Evolutionary conservation across 2,329 filamentous ascomycete genomes (phyloP), one percentile per base, ranked within the genome.

Genomic region (Exophiala spinifera): DNA sequence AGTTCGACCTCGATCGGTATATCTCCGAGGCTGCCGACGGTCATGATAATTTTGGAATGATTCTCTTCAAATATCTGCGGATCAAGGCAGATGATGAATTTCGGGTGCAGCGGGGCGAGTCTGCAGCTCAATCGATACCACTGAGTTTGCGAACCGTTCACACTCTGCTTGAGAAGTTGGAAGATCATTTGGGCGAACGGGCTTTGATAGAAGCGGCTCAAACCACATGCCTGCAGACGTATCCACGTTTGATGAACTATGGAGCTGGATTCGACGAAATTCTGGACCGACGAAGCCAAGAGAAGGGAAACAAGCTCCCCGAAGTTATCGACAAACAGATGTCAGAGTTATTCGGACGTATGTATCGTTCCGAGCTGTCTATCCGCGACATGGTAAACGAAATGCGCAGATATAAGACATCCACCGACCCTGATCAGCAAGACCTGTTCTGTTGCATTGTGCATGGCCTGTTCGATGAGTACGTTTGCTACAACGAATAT

Each of bases 371-470:
- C 61, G 90, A 96, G 62, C 84, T 91, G 17, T 87, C 92, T 59
- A 88, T 96, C 15, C 84, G 89, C 51, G 84, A 89, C 51, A 88
- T 99, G 61, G 87, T 99, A 48, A 85, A 88, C 58, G 83, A 90
- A 36, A 82, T 99, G 65, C 86, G 90, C 60, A 81, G 83, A 52
- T 95, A 96, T 74, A 97, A 99, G 70, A 85, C 85, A 52, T 97
- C 95, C 0, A 83, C 84, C 45, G 88, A 94, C 56, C 81, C 89
- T 1, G 76, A 86, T 14, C 90, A 96, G 57, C 94, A 97, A 69
- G 94, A 99, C 68, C 82, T 96, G 5, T 99, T 99, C 69, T 89
- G 92, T 13, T 96, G 92, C 74, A 99, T 99, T 91, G 95, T 99
- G 33, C 91, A 96, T 66, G 94, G 94, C 1, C 77, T 99, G 3